A percentile compares a stretch with the other conserved stretches of the same genome.
Conservation (phyloP, 129 eudicot genomes). For the Lactuca sativa region DNA sequence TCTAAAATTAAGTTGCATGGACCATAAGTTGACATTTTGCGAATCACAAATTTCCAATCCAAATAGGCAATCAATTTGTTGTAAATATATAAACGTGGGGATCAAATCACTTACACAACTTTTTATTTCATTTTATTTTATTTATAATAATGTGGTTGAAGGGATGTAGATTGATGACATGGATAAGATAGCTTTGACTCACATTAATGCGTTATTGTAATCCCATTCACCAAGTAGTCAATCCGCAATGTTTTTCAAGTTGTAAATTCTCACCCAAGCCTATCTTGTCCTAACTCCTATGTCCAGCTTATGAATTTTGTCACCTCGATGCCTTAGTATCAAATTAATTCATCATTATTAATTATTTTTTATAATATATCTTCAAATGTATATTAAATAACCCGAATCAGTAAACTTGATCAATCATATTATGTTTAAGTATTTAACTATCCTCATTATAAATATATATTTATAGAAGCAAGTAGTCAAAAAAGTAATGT, state of each 20-base stretch:
- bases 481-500: constrained; percentile 21
- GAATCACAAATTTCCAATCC: no score
- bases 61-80: no score
- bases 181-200: constrained; percentile 26
- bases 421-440: neutral
- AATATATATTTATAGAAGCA: neutral
- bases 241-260: neutral
- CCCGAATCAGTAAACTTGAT: no score
- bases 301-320: neutral
- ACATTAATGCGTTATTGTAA: constrained; percentile 18
- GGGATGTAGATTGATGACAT: constrained; percentile 22
- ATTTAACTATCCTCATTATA: neutral
- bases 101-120: no score
- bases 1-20: no score
- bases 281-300: neutral
- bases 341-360: no score
- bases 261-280: neutral
- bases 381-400: no score
- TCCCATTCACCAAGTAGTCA: constrained; percentile 23
- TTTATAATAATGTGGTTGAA: neutral
- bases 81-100: neutral
- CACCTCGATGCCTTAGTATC: neutral
- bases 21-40: no score
- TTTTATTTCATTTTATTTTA: no score
- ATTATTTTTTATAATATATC: no score